These are phyloP conservation scores for Tricholomella constricta DNA, from an alignment of 768 basidiomycete genomes.

Conservation along the genomic window DNA sequence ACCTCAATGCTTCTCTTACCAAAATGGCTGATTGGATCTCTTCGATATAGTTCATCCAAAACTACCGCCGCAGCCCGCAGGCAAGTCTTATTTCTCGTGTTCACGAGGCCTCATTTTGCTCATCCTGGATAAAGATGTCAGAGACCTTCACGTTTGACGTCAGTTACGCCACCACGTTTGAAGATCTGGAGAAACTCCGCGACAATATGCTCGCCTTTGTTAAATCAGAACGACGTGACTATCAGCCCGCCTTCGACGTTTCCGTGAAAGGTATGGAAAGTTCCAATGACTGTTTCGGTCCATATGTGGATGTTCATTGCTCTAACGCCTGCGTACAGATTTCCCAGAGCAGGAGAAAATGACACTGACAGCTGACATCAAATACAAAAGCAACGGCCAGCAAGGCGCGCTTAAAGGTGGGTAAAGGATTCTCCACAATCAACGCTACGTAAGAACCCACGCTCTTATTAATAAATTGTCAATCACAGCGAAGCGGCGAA, in stretches of 20 bases:
- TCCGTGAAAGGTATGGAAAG: conserved; percentile 53
- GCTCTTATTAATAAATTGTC: conserved; percentile 9
- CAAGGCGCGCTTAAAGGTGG: conserved; percentile 71
- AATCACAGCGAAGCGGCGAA: conserved; percentile 66
- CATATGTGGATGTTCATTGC: background rate
- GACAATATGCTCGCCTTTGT: conserved; percentile 81
- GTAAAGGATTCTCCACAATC: conserved; percentile 4
- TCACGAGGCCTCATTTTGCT: background rate
- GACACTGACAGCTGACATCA: conserved; percentile 77
- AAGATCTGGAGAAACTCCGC: conserved; percentile 76
- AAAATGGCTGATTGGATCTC: background rate
- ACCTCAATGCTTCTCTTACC: conserved; percentile 11
- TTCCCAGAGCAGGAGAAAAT: conserved; percentile 82
- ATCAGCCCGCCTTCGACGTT: conserved; percentile 74
- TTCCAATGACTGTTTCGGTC: background rate
- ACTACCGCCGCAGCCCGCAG: conserved; percentile 71
- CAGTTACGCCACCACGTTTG: conserved; percentile 73
- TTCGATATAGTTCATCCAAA: conserved; percentile 59
- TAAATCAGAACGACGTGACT: conserved; percentile 71
- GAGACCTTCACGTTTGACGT: conserved; percentile 86
- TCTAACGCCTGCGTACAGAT: conserved; percentile 40
- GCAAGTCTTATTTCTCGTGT: conserved; percentile 29
- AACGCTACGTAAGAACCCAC: too few relatives aligned
- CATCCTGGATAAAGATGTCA: conserved; percentile 50
- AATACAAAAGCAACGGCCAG: conserved; percentile 88